Conservation (phyloP, 2,329 filamentous ascomycete species). For the Colletotrichum echinochloae region DNA sequence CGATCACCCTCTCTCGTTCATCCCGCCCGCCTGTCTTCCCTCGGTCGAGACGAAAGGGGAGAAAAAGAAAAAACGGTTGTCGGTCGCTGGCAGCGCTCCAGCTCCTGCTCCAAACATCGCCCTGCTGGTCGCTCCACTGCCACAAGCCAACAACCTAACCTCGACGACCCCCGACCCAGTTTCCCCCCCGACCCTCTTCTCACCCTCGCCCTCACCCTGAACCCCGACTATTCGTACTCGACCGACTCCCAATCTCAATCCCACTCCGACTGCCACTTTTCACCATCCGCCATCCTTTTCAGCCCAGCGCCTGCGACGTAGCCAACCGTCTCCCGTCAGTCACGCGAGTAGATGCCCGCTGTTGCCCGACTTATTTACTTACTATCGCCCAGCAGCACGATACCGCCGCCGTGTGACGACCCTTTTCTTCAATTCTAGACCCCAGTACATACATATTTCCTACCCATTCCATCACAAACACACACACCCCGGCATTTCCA, state of each 20-base stretch:
- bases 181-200: constrained; percentile 36
- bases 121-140: constrained; percentile 31
- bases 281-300: constrained; percentile 33
- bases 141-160: constrained; percentile 38
- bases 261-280: constrained; percentile 16
- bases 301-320: constrained; percentile 38
- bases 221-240: constrained; percentile 36
- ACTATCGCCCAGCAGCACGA: constrained; percentile 33
- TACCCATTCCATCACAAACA: constrained; percentile 10
- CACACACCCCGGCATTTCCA: constrained; percentile 27
- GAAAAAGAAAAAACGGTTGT: not conserved
- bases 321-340: constrained; percentile 34
- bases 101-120: constrained; percentile 33
- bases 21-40: constrained; percentile 1
- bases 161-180: constrained; percentile 38
- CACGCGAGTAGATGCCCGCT: constrained; percentile 36
- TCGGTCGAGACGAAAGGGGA: not conserved
- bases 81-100: constrained; percentile 29
- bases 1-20: not conserved
- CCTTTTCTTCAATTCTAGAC: constrained; percentile 33
- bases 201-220: constrained; percentile 31
- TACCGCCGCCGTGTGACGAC: constrained; percentile 38
- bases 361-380: constrained; percentile 36
- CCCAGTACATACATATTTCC: constrained; percentile 34
- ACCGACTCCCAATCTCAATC: constrained; percentile 30